phyloP scores from a whole-genome alignment of 139 green algal genomes.

The Tetraselmis chui region DNA sequence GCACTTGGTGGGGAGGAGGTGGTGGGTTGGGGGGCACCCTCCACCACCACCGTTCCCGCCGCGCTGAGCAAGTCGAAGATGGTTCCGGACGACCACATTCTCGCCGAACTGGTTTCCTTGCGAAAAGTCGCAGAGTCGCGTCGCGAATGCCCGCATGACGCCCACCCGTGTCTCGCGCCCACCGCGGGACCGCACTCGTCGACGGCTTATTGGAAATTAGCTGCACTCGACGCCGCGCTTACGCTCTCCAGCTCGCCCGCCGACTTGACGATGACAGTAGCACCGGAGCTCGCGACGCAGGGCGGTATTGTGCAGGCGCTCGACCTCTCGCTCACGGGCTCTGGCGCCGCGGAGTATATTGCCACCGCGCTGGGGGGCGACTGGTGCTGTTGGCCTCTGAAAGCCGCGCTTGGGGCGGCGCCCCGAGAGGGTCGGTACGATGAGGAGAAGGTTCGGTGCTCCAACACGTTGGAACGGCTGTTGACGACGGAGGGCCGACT shows the following conservation, averaged over 20 bases:
- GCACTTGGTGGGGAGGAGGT: conserved; percentile 10
- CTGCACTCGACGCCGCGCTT: conserved; percentile 23
- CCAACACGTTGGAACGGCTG: not conserved
- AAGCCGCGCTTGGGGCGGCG: not conserved
- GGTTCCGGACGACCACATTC: conserved; percentile 12
- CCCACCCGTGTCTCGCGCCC: not conserved
- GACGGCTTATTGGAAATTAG: conserved; percentile 32
- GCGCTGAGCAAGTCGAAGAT: conserved; percentile 19
- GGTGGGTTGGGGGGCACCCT: not conserved
- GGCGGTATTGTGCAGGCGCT: too few species aligned
- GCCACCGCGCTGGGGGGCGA: not conserved
- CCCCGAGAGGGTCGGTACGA: not conserved
- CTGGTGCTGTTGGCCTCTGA: not conserved
- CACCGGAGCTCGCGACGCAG: too few species aligned
- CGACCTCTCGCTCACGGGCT: not conserved
- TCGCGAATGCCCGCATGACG: not conserved
- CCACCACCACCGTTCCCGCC: not conserved
- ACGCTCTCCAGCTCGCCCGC: conserved; percentile 11
- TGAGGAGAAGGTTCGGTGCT: too few species aligned
- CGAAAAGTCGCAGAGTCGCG: conserved; percentile 6
- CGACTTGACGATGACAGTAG: too few species aligned
- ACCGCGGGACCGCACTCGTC: not conserved
- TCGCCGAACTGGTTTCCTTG: conserved; percentile 13
- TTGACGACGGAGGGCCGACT: not conserved
- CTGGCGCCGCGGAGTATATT: not conserved